These are phyloP conservation scores for Chaetomium fimeti DNA, from an alignment of 495 filamentous ascomycete genomes.

Conservation along the genomic window DNA sequence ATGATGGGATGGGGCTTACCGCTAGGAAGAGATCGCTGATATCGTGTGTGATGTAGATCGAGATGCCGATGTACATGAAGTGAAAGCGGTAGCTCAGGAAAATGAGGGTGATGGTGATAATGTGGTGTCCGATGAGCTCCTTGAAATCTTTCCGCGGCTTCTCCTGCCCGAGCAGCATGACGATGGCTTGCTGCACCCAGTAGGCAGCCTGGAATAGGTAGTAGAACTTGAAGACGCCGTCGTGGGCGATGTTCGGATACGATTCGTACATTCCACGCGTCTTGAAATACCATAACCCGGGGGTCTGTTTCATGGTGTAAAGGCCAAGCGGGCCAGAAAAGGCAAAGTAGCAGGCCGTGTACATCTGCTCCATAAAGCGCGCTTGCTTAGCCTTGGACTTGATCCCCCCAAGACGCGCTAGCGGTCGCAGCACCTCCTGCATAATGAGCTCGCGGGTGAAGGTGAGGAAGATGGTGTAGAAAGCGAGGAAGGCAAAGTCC, in stretches of 20 bases:
- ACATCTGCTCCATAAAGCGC: constrained; percentile 96
- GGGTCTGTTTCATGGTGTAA: constrained; percentile 85
- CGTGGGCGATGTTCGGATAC: constrained; percentile 84
- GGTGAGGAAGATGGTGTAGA: constrained; percentile 83
- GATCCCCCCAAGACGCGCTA: constrained; percentile 70
- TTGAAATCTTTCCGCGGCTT: constrained; percentile 95
- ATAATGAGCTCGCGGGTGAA: constrained; percentile 97
- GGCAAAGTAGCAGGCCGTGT: constrained; percentile 90
- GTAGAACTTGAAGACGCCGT: constrained; percentile 89
- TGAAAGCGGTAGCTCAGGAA: constrained; percentile 91
- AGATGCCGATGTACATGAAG: constrained; percentile 93
- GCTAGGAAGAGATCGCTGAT: constrained; percentile 97
- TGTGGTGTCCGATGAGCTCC: constrained; percentile 90
- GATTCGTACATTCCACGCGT: constrained; percentile 83
- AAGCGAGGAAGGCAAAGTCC: constrained; percentile 83
- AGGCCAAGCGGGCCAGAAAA: constrained; percentile 82
- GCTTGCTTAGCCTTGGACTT: constrained; percentile 73
- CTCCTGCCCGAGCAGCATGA: constrained; percentile 83
- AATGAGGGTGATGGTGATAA: constrained; percentile 85
- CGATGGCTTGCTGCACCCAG: constrained; percentile 96
- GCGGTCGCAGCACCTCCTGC: constrained; percentile 82
- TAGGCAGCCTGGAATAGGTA: constrained; percentile 94
- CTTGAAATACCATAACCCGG: constrained; percentile 92
- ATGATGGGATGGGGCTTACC: constrained; percentile 52
- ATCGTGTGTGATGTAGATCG: constrained; percentile 95